phyloP scores from a whole-genome alignment of 1,139 yeast species.

The Yamadazyma pseudoaaseri region DNA sequence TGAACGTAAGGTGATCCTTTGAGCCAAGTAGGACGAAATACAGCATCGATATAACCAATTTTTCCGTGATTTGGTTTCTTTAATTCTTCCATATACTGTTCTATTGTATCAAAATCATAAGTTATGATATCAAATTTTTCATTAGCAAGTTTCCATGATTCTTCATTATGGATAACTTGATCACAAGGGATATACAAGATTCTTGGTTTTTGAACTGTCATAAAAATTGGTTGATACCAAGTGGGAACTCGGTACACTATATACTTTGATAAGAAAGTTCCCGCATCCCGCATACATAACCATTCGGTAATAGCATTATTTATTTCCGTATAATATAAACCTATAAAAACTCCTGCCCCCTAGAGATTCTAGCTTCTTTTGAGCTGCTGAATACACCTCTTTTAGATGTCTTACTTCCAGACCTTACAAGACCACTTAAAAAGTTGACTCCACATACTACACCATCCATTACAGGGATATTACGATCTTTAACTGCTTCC shows the following conservation, averaged over 20 bases:
- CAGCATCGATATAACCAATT: slow-evolving; percentile 29
- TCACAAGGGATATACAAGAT: slow-evolving; percentile 36
- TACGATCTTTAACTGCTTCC: slow-evolving; percentile 17
- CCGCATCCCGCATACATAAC: too few species aligned
- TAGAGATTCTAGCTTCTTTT: slow-evolving; percentile 7
- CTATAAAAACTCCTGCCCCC: slow-evolving; percentile 2
- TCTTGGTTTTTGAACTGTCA: slow-evolving; percentile 19
- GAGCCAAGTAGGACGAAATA: slow-evolving; percentile 34
- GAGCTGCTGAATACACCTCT: slow-evolving; percentile 13
- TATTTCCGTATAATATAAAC: neutral
- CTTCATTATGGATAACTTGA: slow-evolving; percentile 27
- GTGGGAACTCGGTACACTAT: too few species aligned
- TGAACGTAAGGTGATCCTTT: slow-evolving; percentile 31
- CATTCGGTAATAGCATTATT: neutral
- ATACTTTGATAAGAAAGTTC: too few species aligned
- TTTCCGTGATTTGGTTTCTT: slow-evolving; percentile 28
- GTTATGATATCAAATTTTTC: slow-evolving; percentile 28
- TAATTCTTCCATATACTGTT: slow-evolving; percentile 29
- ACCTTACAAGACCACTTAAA: slow-evolving; percentile 18
- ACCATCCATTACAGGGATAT: slow-evolving; percentile 22
- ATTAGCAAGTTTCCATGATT: slow-evolving; percentile 28
- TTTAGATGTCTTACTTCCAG: slow-evolving; percentile 18
- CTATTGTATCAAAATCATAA: slow-evolving; percentile 28
- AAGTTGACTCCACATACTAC: slow-evolving; percentile 21
- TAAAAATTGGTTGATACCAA: neutral